Conservation (phyloP, 228 moss, liverwort and hornwort species). For the Sphagnum fallax region DNA sequence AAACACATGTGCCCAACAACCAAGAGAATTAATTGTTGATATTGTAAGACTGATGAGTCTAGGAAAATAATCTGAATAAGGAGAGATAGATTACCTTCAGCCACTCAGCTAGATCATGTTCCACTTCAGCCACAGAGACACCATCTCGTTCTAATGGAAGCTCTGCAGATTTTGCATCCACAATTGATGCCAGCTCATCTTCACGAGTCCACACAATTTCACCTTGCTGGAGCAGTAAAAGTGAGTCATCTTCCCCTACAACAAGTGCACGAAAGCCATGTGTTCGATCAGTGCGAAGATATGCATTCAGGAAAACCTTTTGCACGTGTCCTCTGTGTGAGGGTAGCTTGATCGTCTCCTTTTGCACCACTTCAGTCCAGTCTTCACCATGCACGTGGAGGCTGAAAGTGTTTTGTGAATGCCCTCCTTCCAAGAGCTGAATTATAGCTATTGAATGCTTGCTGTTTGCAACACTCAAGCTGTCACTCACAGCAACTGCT, state of each 20-base stretch:
- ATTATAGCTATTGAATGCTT: slow-evolving; percentile 64
- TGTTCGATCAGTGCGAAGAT: slow-evolving; percentile 78
- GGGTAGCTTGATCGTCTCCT: slow-evolving; percentile 62
- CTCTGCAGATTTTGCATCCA: slow-evolving; percentile 66
- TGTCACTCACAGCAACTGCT: slow-evolving; percentile 58
- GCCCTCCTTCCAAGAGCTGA: slow-evolving; percentile 37
- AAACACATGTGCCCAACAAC: background rate
- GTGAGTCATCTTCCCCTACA: slow-evolving; percentile 89
- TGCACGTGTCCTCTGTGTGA: slow-evolving; percentile 68
- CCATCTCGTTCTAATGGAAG: slow-evolving; percentile 82
- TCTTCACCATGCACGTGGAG: slow-evolving; percentile 58
- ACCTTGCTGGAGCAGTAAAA: slow-evolving; percentile 92
- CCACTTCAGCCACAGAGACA: slow-evolving; percentile 81
- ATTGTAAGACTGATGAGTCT: background rate
- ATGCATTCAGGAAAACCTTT: slow-evolving; percentile 80
- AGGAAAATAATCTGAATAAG: background rate
- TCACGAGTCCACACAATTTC: slow-evolving; percentile 96
- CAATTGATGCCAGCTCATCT: slow-evolving; percentile 82
- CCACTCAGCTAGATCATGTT: slow-evolving; percentile 88
- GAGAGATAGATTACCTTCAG: slow-evolving; percentile 45
- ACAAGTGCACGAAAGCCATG: slow-evolving; percentile 97
- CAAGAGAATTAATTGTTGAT: background rate
- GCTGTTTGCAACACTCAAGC: slow-evolving; percentile 65
- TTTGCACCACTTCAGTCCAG: slow-evolving; percentile 57
- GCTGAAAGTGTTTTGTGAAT: slow-evolving; percentile 31